phyloP scores from a whole-genome alignment of 2,329 filamentous ascomycete species.

The Penicillium hesseltinei region DNA sequence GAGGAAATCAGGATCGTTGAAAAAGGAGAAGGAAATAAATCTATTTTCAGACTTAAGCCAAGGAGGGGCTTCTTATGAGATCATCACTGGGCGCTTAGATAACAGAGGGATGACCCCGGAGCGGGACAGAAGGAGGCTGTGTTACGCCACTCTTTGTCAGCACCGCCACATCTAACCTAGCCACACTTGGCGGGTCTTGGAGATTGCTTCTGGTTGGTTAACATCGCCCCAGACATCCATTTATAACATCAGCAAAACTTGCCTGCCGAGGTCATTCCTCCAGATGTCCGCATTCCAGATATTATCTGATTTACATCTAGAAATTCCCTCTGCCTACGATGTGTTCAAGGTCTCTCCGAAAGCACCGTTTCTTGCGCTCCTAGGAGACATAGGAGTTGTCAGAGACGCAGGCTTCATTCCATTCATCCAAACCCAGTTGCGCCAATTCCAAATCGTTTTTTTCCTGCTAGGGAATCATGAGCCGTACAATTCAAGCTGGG shows the following conservation, averaged over 20 bases:
- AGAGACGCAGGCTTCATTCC: slow-evolving; percentile 45
- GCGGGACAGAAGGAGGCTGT: slow-evolving; percentile 1
- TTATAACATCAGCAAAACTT: neutral
- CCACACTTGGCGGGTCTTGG: slow-evolving; percentile 7
- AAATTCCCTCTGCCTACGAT: slow-evolving; percentile 51
- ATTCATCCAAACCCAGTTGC: slow-evolving; percentile 52
- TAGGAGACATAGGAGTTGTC: slow-evolving; percentile 57
- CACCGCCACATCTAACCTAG: slow-evolving; percentile 25
- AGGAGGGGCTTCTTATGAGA: slow-evolving; percentile 19
- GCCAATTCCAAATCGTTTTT: slow-evolving; percentile 51
- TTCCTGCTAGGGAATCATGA: slow-evolving; percentile 60
- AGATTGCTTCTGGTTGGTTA: neutral
- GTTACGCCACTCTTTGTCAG: slow-evolving; percentile 26
- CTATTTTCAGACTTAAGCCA: neutral
- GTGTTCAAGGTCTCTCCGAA: slow-evolving; percentile 49
- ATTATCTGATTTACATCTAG: slow-evolving; percentile 60
- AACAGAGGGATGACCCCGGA: slow-evolving; percentile 3
- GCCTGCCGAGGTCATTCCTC: neutral
- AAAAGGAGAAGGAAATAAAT: slow-evolving; percentile 2
- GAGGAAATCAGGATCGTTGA: neutral
- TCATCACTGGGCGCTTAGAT: slow-evolving; percentile 25
- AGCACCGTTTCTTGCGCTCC: slow-evolving; percentile 54
- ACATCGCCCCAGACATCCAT: neutral
- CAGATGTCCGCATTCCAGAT: slow-evolving; percentile 42
- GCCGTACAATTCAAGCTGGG: slow-evolving; percentile 44